These are phyloP conservation scores for Trichoderma orchidacearum DNA, from an alignment of 495 filamentous ascomycete species.

Conservation along the genomic window DNA sequence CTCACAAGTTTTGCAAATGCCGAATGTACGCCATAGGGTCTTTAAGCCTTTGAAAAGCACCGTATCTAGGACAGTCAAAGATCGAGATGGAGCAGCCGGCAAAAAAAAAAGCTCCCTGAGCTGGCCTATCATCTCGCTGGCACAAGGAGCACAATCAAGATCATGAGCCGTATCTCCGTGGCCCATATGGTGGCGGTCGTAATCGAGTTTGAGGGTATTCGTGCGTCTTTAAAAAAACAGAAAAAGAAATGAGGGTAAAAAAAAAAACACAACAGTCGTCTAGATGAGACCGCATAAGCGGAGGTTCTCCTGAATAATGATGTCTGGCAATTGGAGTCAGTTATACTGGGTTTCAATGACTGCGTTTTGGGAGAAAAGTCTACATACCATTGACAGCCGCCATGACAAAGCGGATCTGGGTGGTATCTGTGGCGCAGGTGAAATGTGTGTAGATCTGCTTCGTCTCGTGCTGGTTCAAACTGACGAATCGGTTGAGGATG, in stretches of 20 bases:
- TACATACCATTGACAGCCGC: constrained; percentile 92
- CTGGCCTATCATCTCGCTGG: not conserved
- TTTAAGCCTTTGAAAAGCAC: not conserved
- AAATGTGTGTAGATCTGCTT: constrained; percentile 99
- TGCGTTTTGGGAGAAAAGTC: not conserved
- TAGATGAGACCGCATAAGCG: constrained; percentile 96
- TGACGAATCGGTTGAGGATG: constrained; percentile 93
- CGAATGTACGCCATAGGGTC: not conserved
- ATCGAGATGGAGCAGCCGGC: not conserved
- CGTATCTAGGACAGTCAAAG: not conserved
- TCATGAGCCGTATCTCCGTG: constrained; percentile 7
- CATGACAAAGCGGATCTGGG: constrained; percentile 99
- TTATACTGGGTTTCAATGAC: not conserved
- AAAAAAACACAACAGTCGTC: constrained; percentile 8
- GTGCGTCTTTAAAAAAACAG: constrained; percentile 5
- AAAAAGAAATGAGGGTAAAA: not conserved
- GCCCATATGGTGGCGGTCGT: constrained; percentile 2
- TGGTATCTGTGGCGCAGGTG: constrained; percentile 96
- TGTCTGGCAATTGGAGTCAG: constrained; percentile 49
- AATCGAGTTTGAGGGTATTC: constrained; percentile 7
- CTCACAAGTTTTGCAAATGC: not conserved
- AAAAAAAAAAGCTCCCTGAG: not conserved
- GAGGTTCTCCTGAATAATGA: constrained; percentile 99
- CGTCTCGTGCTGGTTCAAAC: constrained; percentile 93
- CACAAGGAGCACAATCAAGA: constrained; percentile 3